Conservation (phyloP, 768 basidiomycete genomes). For the Auricularia auricula-judae region DNA sequence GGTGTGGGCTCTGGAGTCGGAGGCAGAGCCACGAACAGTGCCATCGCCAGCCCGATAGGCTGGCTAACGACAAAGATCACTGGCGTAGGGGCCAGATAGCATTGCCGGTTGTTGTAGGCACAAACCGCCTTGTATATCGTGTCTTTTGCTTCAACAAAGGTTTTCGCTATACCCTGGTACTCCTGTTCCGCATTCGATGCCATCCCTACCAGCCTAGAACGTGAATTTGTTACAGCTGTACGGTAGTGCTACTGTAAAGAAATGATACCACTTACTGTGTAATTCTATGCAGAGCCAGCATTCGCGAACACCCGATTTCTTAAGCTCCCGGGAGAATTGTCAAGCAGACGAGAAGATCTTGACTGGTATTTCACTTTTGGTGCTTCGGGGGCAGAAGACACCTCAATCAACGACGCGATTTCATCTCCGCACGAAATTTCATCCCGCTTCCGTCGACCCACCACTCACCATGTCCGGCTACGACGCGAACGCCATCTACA, state of each 20-base stretch:
- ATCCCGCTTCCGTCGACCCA: neutral
- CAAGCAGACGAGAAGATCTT: too few species aligned
- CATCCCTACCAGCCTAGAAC: too few species aligned
- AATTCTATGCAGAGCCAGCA: too few species aligned
- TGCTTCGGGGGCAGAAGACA: neutral
- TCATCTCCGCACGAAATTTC: neutral
- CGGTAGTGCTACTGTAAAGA: too few species aligned
- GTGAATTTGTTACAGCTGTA: too few species aligned
- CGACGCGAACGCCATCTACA: conserved; percentile 71
- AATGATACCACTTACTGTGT: too few species aligned
- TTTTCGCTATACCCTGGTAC: too few species aligned
- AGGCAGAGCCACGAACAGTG: conserved; percentile 46
- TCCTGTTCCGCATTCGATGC: too few species aligned
- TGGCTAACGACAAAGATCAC: conserved; percentile 72
- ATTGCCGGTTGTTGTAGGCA: too few species aligned
- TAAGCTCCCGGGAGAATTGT: too few species aligned
- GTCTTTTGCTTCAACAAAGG: neutral
- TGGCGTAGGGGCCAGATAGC: conserved; percentile 43
- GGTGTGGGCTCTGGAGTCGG: conserved; percentile 31
- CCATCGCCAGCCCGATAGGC: conserved; percentile 57
- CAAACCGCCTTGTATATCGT: neutral
- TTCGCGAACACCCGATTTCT: too few species aligned
- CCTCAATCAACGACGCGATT: too few species aligned
- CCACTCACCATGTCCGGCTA: conserved; percentile 66
- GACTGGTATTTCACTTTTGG: neutral